Evolutionary conservation across 768 basidiomycete species (phyloP).

Genomic region (Strobilomyces echinocephalus): DNA sequence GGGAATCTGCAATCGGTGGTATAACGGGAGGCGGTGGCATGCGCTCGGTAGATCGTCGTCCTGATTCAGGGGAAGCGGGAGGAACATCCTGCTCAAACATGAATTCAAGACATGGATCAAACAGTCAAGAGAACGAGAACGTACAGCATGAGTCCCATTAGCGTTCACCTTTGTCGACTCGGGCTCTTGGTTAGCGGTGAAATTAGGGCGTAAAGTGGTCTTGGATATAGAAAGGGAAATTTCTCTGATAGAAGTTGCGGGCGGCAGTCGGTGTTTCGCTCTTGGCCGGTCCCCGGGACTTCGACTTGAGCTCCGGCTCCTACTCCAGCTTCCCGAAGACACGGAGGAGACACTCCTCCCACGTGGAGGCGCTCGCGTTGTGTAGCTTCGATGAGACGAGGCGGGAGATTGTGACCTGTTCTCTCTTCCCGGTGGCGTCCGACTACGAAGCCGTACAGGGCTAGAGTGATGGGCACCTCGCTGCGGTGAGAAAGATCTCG

Average conservation of each 20-base stretch:
- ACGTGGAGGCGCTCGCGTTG: constrained; percentile 30
- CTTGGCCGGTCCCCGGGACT: constrained; percentile 52
- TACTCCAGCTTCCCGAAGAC: constrained; percentile 53
- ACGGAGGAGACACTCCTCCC: constrained; percentile 49
- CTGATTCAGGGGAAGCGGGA: constrained; percentile 19
- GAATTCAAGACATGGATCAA: constrained; percentile 1
- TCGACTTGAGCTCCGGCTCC: constrained; percentile 47
- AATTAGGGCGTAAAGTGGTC: constrained; percentile 21
- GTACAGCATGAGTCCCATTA: constrained; percentile 38
- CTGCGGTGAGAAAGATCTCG: constrained; percentile 55
- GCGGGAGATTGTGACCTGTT: constrained; percentile 37
- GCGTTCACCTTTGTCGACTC: constrained; percentile 24
- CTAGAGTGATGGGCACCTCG: constrained; percentile 53
- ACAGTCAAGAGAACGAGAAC: constrained; percentile 2
- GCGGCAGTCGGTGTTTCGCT: constrained; percentile 61
- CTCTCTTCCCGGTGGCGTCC: constrained; percentile 45
- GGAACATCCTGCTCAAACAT: constrained; percentile 15
- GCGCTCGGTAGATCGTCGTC: constrained; percentile 23
- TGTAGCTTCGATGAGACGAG: constrained; percentile 39
- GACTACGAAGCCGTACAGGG: constrained; percentile 42
- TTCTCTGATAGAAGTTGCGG: constrained; percentile 37
- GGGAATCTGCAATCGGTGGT: constrained; percentile 18
- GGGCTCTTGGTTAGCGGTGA: constrained; percentile 19
- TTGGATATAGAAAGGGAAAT: constrained; percentile 31
- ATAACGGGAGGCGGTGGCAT: constrained; percentile 34